phyloP scores from a whole-genome alignment of 1,284 basidiomycete genomes.

The Volvariella surrecta region DNA sequence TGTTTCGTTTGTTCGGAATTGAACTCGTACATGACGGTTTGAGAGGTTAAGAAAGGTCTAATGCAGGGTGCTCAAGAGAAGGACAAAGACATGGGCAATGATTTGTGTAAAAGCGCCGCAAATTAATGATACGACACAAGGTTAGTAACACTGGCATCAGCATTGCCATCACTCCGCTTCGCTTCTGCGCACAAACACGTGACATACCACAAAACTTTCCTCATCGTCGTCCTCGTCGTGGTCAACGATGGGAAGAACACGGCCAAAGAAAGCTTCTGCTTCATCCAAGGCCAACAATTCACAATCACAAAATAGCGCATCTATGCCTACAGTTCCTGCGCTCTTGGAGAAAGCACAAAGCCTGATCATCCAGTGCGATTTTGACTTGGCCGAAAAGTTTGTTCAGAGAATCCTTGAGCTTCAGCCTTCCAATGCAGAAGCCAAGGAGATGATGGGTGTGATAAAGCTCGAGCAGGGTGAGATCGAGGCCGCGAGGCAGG shows the following conservation, averaged over 20 bases:
- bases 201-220: constrained; percentile 15
- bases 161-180: too few relatives aligned
- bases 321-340: constrained; percentile 34
- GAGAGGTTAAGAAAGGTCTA: too few relatives aligned
- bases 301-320: constrained; percentile 13
- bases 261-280: constrained; percentile 43
- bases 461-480: constrained; percentile 75
- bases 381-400: constrained; percentile 73
- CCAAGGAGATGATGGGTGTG: constrained; percentile 75
- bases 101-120: too few relatives aligned
- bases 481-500: constrained; percentile 64
- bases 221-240: constrained; percentile 9
- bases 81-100: too few relatives aligned
- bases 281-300: constrained; percentile 26
- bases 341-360: constrained; percentile 71
- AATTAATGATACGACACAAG: too few relatives aligned
- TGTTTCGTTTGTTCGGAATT: constrained; percentile 12
- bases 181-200: constrained; percentile 14
- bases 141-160: too few relatives aligned
- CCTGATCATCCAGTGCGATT: constrained; percentile 77
- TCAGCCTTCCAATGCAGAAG: constrained; percentile 59
- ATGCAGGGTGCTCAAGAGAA: too few relatives aligned
- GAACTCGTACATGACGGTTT: constrained; percentile 18
- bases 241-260: constrained; percentile 52
- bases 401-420: constrained; percentile 61